Base-by-base conservation (phyloP, 805 yeast species). In the Candida coleopterorum region DNA sequence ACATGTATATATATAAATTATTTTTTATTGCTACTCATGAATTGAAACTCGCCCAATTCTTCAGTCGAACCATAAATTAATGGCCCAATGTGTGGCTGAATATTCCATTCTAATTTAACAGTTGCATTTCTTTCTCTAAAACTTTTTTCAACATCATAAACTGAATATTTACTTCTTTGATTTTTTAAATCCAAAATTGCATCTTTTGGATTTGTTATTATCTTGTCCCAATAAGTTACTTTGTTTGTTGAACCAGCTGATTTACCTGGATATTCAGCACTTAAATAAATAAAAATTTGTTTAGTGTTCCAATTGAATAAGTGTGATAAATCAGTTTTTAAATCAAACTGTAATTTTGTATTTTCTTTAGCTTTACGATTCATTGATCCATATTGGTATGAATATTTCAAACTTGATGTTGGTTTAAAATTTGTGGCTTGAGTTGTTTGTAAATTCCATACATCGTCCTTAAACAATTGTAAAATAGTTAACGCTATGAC, bases 281-380 rank as follows among this genome's bases (percentile, higher is more conserved):
- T 85, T 44, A 93, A 68, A 52, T 90, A 93, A 4, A 82, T 85
- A 52, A 93, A 90, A n/a, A 90, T 79, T 60, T 90, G 97, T 55
- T 90, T 90, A 9, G 98, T 93, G 62, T 90, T 93, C 96, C 97
- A 90, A 59, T 84, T 88, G 73, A 89, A 89, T 35, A 93, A 69
- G 2, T 86, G 80, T 2, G 85, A 55, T 43, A 90, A 68, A 58
- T 90, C 96, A 1, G 70, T 68, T 5, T 76, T 77, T 32, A 93
- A 62, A 55, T 86, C 95, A 51, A 93, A 88, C 9, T 63, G 62
- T 26, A 88, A 57, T 48, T 72, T 75, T 39, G 83, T 70, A 55
- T 86, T 86, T 53, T 89, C 95, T 62, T 82, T 88, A 34, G 85
- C 80, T 45, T 70, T 73, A 34, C 80, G 77, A 40, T 71, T 70